Evolutionary conservation across 169 alveolate genomes (phyloP), one percentile per base, ranked within the genome.

Genomic region (Cryptosporidium viatorum): DNA sequence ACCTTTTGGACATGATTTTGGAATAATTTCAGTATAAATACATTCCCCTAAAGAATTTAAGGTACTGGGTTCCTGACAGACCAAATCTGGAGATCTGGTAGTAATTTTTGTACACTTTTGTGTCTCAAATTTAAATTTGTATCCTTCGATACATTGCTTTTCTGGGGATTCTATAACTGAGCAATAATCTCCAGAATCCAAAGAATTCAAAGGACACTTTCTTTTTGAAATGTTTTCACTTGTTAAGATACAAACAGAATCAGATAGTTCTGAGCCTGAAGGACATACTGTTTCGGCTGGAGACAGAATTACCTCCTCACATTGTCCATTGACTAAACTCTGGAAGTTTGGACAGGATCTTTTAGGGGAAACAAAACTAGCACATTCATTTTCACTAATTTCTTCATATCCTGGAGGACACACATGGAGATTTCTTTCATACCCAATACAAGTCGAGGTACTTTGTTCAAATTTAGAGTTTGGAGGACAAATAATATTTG

Each of bases 341-440:
- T 43, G 55, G 10, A 18, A 14, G 12, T 80, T 52, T 41, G 75
- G 75, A 39, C 87, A 80, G 29, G 87, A 62, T 45, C 75, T 59
- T n/a, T n/a, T 59, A n/a, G 87, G 80, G 21, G 87, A 35, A 18
- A 80, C 35, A 26, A 80, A 80, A 29, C 45, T 39, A 16, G 75
- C 87, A 41, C 87, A 80, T 62, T 62, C 75, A 80, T 43, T 59
- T 26, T 65, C 87, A 8, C 75, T 80, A 7, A 80, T 29, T 16
- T 80, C 87, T 2, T 80, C 87, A n/a, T 80, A 80, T 41, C 87
- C 87, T 43, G 87, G 87, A 6, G 87, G 87, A 48, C 87, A 80
- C 1, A 80, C 75, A 14, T 62, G 58, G 12, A 60, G 6, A 62
- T 80, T 80, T 14, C 33, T 23, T 43, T 29, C 68, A n/a, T 80